These are phyloP conservation scores for Aspergillus kassunensis DNA, from an alignment of 495 filamentous ascomycete species.

Conservation along the genomic window DNA sequence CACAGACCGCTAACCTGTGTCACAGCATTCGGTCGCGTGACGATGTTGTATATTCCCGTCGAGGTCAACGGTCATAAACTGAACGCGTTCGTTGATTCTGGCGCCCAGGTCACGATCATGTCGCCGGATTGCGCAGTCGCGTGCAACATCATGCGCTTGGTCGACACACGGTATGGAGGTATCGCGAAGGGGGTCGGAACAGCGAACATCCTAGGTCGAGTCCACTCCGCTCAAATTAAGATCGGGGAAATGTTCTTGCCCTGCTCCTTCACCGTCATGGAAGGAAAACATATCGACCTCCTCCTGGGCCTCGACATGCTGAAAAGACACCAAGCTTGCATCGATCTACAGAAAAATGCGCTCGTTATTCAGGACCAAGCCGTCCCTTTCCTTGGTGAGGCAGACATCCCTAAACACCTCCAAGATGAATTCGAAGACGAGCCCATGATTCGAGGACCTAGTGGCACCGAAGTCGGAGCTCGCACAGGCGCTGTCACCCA, in stretches of 20 bases:
- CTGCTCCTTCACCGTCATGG: constrained; percentile 99
- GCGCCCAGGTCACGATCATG: constrained; percentile 98
- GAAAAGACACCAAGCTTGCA: constrained; percentile 85
- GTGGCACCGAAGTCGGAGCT: constrained; percentile 78
- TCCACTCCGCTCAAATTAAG: constrained; percentile 89
- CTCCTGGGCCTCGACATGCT: constrained; percentile 95
- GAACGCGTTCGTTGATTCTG: constrained; percentile 97
- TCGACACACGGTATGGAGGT: constrained; percentile 86
- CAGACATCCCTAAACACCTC: constrained; percentile 79
- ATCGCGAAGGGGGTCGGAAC: constrained; percentile 92
- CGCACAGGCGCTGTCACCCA: constrained; percentile 77
- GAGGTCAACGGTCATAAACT: constrained; percentile 89
- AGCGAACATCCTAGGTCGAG: constrained; percentile 87
- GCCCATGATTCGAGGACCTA: constrained; percentile 79
- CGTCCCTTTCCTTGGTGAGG: constrained; percentile 85
- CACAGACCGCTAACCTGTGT: constrained; percentile 19
- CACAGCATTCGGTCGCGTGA: constrained; percentile 84
- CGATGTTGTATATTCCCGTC: constrained; percentile 94
- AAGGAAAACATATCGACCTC: constrained; percentile 95
- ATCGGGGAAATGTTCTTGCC: constrained; percentile 85
- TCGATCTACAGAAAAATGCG: constrained; percentile 76
- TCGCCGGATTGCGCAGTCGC: constrained; percentile 84
- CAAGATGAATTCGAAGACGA: constrained; percentile 70
- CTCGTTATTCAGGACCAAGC: constrained; percentile 84
- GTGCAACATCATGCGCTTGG: constrained; percentile 96